Percentiles rank a stretch among this genome's conserved stretches.
Evolutionary conservation across 1,284 basidiomycete genomes (phyloP).

Genomic region (Inonotus obliquus): DNA sequence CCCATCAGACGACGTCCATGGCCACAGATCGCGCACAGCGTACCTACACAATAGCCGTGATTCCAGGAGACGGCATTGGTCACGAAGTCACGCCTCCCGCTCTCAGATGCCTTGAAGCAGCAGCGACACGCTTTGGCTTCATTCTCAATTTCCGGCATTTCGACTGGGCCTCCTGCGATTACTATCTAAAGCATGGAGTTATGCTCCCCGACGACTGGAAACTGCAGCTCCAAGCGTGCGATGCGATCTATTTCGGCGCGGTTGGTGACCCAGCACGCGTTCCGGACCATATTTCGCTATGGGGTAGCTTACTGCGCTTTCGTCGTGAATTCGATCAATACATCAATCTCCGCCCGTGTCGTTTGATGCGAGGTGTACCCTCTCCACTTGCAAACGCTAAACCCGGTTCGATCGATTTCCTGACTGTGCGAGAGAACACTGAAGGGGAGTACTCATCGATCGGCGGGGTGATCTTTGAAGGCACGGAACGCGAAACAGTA

Average conservation of each 20-base stretch:
- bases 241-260: conserved; percentile 38
- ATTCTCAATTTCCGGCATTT: conserved; percentile 32
- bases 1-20: conserved; percentile 9
- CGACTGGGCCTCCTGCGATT: conserved; percentile 34
- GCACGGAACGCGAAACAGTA: conserved; percentile 31
- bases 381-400: conserved; percentile 37
- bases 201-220: conserved; percentile 37
- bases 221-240: conserved; percentile 28
- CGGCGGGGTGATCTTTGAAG: conserved; percentile 38
- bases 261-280: conserved; percentile 38
- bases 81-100: conserved; percentile 45
- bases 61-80: conserved; percentile 56
- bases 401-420: conserved; percentile 42
- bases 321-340: conserved; percentile 52
- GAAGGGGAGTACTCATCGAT: conserved; percentile 53
- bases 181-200: conserved; percentile 29
- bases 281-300: conserved; percentile 53
- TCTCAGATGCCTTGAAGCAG: conserved; percentile 33
- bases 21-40: neutral
- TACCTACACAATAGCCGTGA: conserved; percentile 45
- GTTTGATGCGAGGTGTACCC: conserved; percentile 44
- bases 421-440: conserved; percentile 52
- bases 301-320: conserved; percentile 47
- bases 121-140: conserved; percentile 28
- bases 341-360: conserved; percentile 49